Evolutionary conservation across 1,139 yeast genomes (phyloP).

Genomic region (Magnusiomyces suaveolens): DNA sequence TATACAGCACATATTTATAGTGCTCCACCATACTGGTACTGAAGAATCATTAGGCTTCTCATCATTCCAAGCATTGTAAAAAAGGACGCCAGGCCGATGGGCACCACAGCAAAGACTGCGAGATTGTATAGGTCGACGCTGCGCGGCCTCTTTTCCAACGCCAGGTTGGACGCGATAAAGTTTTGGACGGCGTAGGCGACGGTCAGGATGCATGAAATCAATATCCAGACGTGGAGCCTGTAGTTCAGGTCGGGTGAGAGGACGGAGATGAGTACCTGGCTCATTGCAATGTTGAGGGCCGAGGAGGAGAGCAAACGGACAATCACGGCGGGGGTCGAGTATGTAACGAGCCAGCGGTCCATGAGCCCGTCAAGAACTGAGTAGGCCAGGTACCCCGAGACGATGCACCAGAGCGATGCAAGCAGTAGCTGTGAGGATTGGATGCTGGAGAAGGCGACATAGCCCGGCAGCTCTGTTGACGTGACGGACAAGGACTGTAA

Average conservation of each 20-base stretch:
- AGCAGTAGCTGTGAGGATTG: constrained; percentile 34
- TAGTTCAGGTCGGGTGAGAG: constrained; percentile 43
- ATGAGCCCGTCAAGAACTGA: constrained; percentile 81
- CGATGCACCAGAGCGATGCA: constrained; percentile 47
- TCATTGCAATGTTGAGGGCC: constrained; percentile 57
- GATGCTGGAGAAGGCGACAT: constrained; percentile 14
- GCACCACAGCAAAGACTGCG: constrained; percentile 93
- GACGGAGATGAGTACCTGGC: constrained; percentile 52
- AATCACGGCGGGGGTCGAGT: constrained; percentile 80
- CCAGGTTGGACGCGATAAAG: constrained; percentile 78
- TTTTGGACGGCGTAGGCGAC: constrained; percentile 77
- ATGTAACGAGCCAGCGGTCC: constrained; percentile 85
- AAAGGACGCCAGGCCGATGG: constrained; percentile 91
- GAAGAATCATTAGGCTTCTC: constrained; percentile 61
- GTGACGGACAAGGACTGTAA: background rate
- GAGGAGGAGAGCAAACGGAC: constrained; percentile 78
- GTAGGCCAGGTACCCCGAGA: constrained; percentile 74
- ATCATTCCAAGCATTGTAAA: constrained; percentile 79
- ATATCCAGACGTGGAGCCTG: constrained; percentile 82
- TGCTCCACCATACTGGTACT: constrained; percentile 51
- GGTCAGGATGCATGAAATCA: constrained; percentile 77
- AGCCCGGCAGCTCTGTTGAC: too few species aligned
- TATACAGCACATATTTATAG: background rate
- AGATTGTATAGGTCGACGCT: constrained; percentile 65
- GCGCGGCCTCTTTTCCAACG: constrained; percentile 36